phyloP scores from a whole-genome alignment of 208 protist species.

The Trypanosoma vivax region DNA sequence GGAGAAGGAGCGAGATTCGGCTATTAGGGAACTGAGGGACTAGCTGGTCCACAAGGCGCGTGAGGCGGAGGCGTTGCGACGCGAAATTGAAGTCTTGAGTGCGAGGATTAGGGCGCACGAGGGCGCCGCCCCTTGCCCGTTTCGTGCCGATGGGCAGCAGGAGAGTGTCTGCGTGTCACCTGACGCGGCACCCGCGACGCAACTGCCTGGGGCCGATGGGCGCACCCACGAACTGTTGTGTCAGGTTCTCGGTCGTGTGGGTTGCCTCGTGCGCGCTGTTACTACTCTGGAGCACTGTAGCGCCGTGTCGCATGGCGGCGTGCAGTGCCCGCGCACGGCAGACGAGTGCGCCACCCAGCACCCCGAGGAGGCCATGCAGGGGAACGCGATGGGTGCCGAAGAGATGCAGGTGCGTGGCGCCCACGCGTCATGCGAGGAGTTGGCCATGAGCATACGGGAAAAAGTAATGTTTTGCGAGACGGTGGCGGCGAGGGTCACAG shows the following conservation, averaged over 20 bases:
- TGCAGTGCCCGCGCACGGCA: conserved; percentile 24
- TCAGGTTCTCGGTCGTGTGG: conserved; percentile 32
- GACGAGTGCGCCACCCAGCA: conserved; percentile 39
- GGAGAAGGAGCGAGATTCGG: conserved; percentile 3
- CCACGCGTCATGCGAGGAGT: conserved; percentile 13
- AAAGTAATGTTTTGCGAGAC: conserved; percentile 64
- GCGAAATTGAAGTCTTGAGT: conserved; percentile 27
- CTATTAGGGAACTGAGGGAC: conserved; percentile 2
- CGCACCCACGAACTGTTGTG: conserved; percentile 40
- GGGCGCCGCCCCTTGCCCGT: conserved; percentile 18
- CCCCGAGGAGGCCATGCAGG: conserved; percentile 37
- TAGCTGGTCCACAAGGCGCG: conserved; percentile 21
- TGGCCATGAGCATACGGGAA: conserved; percentile 46
- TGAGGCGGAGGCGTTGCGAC: conserved; percentile 26
- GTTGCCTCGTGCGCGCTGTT: conserved; percentile 69
- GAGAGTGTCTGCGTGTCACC: conserved; percentile 2
- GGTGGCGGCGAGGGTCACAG: conserved; percentile 20
- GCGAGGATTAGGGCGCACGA: conserved; percentile 47
- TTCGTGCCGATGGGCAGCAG: neutral
- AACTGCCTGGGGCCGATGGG: too few relatives aligned
- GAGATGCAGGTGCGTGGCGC: conserved; percentile 19
- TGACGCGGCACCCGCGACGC: neutral
- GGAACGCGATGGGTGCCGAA: conserved; percentile 27
- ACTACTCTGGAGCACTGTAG: conserved; percentile 65
- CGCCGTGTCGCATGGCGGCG: conserved; percentile 1